Conservation (phyloP, 2,329 filamentous ascomycete genomes). For the Cladobotryum protrusum region DNA sequence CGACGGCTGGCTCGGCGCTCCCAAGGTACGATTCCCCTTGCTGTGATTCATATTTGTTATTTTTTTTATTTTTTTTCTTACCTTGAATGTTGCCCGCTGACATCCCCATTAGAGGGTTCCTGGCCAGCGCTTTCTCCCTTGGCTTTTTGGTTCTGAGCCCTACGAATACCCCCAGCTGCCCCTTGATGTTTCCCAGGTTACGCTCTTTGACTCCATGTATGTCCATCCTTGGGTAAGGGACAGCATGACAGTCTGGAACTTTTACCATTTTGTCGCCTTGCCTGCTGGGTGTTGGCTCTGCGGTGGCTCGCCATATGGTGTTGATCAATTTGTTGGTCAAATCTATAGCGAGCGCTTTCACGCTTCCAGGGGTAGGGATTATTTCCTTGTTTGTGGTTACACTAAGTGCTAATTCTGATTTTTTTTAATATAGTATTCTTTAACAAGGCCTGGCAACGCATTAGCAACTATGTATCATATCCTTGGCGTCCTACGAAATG, state of each 20-base stretch:
- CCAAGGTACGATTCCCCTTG: conserved; percentile 2
- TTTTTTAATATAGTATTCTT: conserved; percentile 24
- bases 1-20: conserved; percentile 28
- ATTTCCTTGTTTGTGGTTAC: not conserved
- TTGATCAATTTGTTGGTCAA: conserved; percentile 19
- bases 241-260: conserved; percentile 30
- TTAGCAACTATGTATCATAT: conserved; percentile 28
- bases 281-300: conserved; percentile 18
- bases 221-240: conserved; percentile 33
- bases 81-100: not conserved
- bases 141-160: conserved; percentile 12
- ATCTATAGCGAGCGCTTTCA: conserved; percentile 22
- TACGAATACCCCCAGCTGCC: conserved; percentile 16
- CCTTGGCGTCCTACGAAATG: conserved; percentile 25
- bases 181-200: conserved; percentile 31
- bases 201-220: conserved; percentile 38
- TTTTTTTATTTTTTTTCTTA: not conserved
- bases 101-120: conserved; percentile 8
- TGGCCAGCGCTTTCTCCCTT: conserved; percentile 17
- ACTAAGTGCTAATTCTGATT: not conserved
- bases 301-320: conserved; percentile 14
- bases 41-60: no score
- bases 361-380: conserved; percentile 18
- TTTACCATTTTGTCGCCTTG: conserved; percentile 28
- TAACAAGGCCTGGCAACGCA: conserved; percentile 29